A percentile compares a stretch with the other conserved stretches of the same genome.
Evolutionary conservation across 2,329 filamentous ascomycete species (phyloP).

Genomic region (Graphiopsis chlorocephala): DNA sequence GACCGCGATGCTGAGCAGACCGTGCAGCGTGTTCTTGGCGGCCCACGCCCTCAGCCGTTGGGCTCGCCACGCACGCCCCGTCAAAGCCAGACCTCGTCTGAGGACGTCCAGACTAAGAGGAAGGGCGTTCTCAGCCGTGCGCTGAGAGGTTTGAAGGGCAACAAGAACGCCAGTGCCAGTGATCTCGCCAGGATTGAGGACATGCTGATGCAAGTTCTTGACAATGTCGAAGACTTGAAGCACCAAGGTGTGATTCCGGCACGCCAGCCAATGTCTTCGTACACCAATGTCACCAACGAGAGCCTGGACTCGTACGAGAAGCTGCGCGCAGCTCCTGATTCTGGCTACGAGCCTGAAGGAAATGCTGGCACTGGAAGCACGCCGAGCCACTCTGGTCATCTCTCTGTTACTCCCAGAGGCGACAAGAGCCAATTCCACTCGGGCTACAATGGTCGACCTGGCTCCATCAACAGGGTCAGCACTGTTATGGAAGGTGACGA

Average conservation of each 20-base stretch:
- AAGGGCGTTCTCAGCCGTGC: conserved; percentile 92
- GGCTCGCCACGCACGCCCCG: conserved; percentile 57
- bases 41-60: conserved; percentile 77
- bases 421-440: conserved; percentile 44
- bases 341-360: conserved; percentile 80
- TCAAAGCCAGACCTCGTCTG: conserved; percentile 49
- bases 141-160: conserved; percentile 76
- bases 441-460: conserved; percentile 51
- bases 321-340: conserved; percentile 65
- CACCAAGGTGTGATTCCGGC: conserved; percentile 30
- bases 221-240: conserved; percentile 74
- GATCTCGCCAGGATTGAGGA: conserved; percentile 52
- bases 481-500: conserved; percentile 84
- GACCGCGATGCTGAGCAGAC: conserved; percentile 85
- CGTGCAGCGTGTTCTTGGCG: conserved; percentile 75
- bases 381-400: conserved; percentile 71
- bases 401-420: conserved; percentile 37
- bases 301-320: conserved; percentile 69
- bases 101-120: conserved; percentile 69
- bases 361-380: conserved; percentile 72
- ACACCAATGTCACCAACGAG: conserved; percentile 25
- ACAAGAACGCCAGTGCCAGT: conserved; percentile 80
- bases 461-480: conserved; percentile 78
- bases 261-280: conserved; percentile 20
- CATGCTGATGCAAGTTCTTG: conserved; percentile 79